Base-by-base conservation (phyloP, 1,284 basidiomycete species). In the Cutaneotrichosporon dermatis region DNA sequence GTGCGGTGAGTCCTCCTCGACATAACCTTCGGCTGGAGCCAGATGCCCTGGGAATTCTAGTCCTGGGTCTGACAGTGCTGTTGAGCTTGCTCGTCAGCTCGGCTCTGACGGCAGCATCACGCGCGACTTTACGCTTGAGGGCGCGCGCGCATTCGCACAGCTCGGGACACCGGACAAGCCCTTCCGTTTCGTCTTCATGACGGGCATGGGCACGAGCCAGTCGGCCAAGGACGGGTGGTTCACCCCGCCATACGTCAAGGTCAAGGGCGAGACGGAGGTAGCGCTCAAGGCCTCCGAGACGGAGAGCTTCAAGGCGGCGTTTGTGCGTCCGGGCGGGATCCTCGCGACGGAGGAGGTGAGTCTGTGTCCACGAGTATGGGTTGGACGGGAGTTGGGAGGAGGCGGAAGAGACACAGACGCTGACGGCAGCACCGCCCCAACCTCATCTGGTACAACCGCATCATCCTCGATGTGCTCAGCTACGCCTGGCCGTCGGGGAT, bases 161-260 rank as follows among this genome's bases (percentile, higher is more conserved):
- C 60, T 72, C 33, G 69, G 66, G 33, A 66, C 63, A 1, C 34
- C 54, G 0, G 34, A 39, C 3, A 35, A 53, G n/a, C 70, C 69
- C 9, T 68, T 72, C 65, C 55, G 58, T 15, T 72, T 70, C 62
- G 59, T 72, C 45, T 69, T 58, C 57, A 61, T 72, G 10, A 66
- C 66, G 15, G 68, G 68, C 9, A 63, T 65, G 63, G 68, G 69
- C 5, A 65, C 66, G 4, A 57, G 56, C 50, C 68, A 70, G 45
- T 25, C 25, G 25, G 46, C 49, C 37, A 65, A 65, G 16, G 13
- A 7, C 12, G 50, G 50, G 37, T 56, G 57, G 25, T 55, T 52
- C 11, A 45, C 60, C 33, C n/a, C 54, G 36, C 37, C 67, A 2
- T 72, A 69, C 41, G 52, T 49, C 12, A 58, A 57, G 33, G 54